These are phyloP conservation scores for Leccinum broughii DNA, from an alignment of 768 basidiomycete species.

Conservation along the genomic window DNA sequence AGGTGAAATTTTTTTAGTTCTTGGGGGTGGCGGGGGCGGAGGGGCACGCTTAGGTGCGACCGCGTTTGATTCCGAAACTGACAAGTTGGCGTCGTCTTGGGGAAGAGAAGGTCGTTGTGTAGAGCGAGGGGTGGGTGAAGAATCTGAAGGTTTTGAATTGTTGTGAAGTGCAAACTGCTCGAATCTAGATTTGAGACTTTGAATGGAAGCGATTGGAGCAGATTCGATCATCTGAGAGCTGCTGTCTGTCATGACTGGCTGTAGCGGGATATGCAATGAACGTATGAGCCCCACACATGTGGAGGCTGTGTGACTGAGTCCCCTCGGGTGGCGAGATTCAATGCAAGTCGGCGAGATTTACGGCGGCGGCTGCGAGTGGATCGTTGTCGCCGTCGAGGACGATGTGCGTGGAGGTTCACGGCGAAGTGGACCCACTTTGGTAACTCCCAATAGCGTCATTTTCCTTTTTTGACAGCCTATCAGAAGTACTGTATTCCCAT, in stretches of 20 bases:
- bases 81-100: constrained; percentile 19
- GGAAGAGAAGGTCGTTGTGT: constrained; percentile 39
- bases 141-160: constrained; percentile 27
- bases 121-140: constrained; percentile 39
- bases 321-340: neutral
- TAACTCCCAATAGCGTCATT: constrained; percentile 15
- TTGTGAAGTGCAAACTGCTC: constrained; percentile 60
- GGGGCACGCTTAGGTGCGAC: constrained; percentile 48
- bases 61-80: constrained; percentile 53
- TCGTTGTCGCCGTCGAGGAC: constrained; percentile 13
- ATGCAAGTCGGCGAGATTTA: neutral
- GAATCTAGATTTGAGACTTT: constrained; percentile 67
- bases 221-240: constrained; percentile 45
- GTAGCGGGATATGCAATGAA: neutral
- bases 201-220: constrained; percentile 60
- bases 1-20: constrained; percentile 40
- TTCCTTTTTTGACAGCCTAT: constrained; percentile 8
- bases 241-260: constrained; percentile 18
- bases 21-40: constrained; percentile 54
- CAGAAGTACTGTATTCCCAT: neutral
- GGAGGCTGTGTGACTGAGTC: constrained; percentile 4
- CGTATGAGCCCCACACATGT: constrained; percentile 4
- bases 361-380: neutral
- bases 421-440: constrained; percentile 8
- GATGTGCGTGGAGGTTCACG: constrained; percentile 1